These are phyloP conservation scores for Aspergillus bridgeri DNA, from an alignment of 495 filamentous ascomycete species.

Conservation along the genomic window DNA sequence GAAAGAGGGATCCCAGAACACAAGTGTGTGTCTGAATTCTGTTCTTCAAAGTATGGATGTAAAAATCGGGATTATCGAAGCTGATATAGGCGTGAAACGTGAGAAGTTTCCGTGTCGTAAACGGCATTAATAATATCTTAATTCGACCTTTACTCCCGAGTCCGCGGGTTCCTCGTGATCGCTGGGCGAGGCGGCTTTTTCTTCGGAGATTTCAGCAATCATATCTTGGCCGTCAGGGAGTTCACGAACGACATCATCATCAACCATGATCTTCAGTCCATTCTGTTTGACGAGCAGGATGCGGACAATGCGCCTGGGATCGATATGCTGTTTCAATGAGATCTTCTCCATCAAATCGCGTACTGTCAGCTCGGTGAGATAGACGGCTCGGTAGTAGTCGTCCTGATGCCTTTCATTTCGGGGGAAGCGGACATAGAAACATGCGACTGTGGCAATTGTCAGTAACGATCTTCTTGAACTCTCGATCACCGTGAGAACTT, in stretches of 20 bases:
- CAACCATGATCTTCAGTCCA: conserved; percentile 79
- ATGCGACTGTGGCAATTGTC: conserved; percentile 58
- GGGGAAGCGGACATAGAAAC: conserved; percentile 74
- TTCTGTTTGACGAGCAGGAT: conserved; percentile 66
- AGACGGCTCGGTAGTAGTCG: conserved; percentile 80
- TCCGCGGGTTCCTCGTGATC: conserved; percentile 9
- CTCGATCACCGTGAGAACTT: conserved; percentile 26
- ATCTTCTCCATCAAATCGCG: conserved; percentile 67
- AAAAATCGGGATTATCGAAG: neutral
- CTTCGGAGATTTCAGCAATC: conserved; percentile 57
- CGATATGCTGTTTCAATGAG: conserved; percentile 73
- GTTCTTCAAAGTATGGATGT: neutral
- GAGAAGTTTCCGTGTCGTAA: neutral
- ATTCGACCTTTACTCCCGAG: conserved; percentile 35
- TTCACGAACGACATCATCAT: conserved; percentile 86
- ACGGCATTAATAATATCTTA: conserved; percentile 36
- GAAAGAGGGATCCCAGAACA: conserved; percentile 3
- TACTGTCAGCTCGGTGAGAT: conserved; percentile 72
- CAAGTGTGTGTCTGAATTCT: no score
- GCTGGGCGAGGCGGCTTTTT: conserved; percentile 10
- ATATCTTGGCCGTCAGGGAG: conserved; percentile 91
- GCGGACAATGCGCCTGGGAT: conserved; percentile 63
- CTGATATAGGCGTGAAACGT: neutral
- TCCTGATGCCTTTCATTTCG: conserved; percentile 50
- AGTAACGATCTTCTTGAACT: conserved; percentile 5